phyloP scores from a whole-genome alignment of 495 filamentous ascomycete species.

The Immersiella caudata region DNA sequence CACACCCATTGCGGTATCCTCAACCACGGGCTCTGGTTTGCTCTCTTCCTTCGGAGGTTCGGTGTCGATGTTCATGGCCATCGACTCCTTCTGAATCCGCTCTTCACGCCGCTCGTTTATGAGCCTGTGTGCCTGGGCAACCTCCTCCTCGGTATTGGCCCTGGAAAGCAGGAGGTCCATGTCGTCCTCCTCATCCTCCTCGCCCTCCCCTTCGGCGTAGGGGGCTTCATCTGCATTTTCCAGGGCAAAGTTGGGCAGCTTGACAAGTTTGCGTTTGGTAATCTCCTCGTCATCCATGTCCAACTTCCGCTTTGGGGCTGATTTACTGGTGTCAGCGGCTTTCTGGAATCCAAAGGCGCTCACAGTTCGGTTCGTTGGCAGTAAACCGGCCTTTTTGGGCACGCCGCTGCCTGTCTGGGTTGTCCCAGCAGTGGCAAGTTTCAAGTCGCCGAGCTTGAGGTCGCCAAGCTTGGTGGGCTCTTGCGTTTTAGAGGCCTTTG shows the following conservation, averaged over 20 bases:
- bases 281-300: slow-evolving; percentile 88
- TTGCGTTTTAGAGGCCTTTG: slow-evolving; percentile 55
- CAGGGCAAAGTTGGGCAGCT: slow-evolving; percentile 74
- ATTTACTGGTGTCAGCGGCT: slow-evolving; percentile 65
- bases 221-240: slow-evolving; percentile 62
- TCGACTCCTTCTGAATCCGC: slow-evolving; percentile 49
- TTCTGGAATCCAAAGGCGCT: slow-evolving; percentile 82
- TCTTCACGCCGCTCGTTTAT: slow-evolving; percentile 58
- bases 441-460: slow-evolving; percentile 37
- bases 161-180: slow-evolving; percentile 68
- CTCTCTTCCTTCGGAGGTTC: slow-evolving; percentile 31
- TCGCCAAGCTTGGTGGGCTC: slow-evolving; percentile 44
- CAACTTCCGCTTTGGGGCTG: slow-evolving; percentile 68
- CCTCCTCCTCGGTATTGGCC: slow-evolving; percentile 74
- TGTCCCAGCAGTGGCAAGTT: slow-evolving; percentile 23
- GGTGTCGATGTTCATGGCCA: slow-evolving; percentile 57
- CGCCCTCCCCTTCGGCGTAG: slow-evolving; percentile 62
- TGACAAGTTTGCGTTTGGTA: slow-evolving; percentile 82
- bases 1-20: slow-evolving; percentile 50
- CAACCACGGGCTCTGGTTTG: slow-evolving; percentile 33
- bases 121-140: slow-evolving; percentile 78
- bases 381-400: slow-evolving; percentile 28
- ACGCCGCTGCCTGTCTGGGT: slow-evolving; percentile 6
- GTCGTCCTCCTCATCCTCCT: slow-evolving; percentile 64
- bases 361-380: slow-evolving; percentile 52